Conservation (phyloP, 169 alveolate species). For the Ichthyophthirius multifiliis region DNA sequence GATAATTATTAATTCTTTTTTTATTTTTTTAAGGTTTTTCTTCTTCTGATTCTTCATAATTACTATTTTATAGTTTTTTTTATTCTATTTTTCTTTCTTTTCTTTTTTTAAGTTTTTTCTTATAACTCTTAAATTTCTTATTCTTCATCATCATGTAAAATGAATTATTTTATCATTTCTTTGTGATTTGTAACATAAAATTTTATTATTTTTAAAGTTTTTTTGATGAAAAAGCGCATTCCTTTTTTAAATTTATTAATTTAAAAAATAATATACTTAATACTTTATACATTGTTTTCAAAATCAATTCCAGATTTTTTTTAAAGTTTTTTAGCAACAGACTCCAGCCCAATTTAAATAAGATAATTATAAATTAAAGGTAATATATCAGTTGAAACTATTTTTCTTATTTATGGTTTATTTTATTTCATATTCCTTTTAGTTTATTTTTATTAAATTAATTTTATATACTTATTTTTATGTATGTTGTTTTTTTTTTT, state of each 20-base stretch:
- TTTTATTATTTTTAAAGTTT: neutral
- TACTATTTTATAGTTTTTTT: neutral
- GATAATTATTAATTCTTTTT: neutral
- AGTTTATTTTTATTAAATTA: too few relatives aligned
- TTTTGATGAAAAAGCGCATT: neutral
- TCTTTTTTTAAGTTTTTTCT: neutral
- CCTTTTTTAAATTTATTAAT: too few relatives aligned
- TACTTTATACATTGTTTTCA: neutral
- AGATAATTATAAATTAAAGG: neutral
- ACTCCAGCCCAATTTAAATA: neutral
- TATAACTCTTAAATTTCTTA: neutral
- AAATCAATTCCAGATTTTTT: neutral
- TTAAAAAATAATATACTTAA: too few relatives aligned
- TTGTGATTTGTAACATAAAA: neutral
- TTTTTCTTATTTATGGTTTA: constrained; percentile 8
- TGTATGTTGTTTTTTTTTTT: too few relatives aligned
- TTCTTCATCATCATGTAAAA: neutral
- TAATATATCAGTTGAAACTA: neutral
- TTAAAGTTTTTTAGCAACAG: neutral
- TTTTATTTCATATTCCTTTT: too few relatives aligned
- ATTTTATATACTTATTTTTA: too few relatives aligned
- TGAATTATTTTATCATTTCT: neutral
- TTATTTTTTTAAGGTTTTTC: neutral
- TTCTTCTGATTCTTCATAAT: neutral
- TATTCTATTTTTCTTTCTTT: neutral